These are phyloP conservation scores for Globisporangium viniferum DNA, from an alignment of 352 stramenopile species.

Conservation along the genomic window DNA sequence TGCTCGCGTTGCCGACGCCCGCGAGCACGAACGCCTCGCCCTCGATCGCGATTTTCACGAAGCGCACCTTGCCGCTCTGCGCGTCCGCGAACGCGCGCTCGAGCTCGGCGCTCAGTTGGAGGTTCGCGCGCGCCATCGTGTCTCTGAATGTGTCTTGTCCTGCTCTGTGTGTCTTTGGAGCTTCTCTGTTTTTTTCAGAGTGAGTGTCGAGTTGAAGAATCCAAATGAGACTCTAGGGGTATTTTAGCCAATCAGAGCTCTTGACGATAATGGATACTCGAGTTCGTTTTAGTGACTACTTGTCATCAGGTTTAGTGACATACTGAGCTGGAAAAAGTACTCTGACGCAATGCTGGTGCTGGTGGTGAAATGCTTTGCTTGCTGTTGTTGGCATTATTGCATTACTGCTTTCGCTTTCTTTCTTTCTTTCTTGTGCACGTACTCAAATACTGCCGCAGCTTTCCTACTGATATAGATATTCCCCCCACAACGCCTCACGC, in stretches of 20 bases:
- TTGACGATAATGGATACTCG: too few species aligned
- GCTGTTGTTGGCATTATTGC: neutral
- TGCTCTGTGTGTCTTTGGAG: neutral
- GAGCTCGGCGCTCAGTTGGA: constrained; percentile 59
- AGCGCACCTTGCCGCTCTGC: constrained; percentile 65
- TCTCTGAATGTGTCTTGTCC: neutral
- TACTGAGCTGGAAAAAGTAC: too few species aligned
- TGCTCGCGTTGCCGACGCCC: constrained; percentile 31
- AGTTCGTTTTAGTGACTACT: too few species aligned
- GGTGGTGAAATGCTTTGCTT: neutral
- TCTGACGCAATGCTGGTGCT: too few species aligned
- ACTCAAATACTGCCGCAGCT: constrained; percentile 2
- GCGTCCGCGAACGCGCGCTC: constrained; percentile 68
- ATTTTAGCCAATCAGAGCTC: too few species aligned
- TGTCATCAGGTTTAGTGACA: too few species aligned
- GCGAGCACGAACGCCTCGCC: constrained; percentile 62
- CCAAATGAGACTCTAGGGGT: neutral
- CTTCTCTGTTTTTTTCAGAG: neutral
- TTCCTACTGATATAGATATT: constrained; percentile 11
- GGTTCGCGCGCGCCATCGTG: constrained; percentile 61
- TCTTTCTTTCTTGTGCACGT: neutral
- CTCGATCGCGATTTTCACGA: constrained; percentile 63
- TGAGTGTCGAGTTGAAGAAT: constrained; percentile 2
- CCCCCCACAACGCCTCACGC: constrained; percentile 8
- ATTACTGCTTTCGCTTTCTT: neutral